Evolutionary conservation across 2,329 filamentous ascomycete genomes (phyloP).

Genomic region (Xenosphaeropsis pyriputrescens): DNA sequence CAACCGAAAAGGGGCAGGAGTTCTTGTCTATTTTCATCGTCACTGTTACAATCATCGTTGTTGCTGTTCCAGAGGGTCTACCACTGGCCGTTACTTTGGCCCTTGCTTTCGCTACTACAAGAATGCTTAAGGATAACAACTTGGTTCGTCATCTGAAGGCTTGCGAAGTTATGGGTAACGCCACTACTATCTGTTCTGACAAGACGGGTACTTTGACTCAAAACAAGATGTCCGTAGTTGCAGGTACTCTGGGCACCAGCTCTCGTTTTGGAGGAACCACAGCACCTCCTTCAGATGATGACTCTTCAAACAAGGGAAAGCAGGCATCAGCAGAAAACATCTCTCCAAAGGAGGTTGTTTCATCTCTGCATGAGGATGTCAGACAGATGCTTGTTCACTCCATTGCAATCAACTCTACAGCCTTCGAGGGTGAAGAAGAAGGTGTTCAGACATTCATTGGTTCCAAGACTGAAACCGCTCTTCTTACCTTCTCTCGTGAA

Average conservation of each 20-base stretch:
- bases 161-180: conserved; percentile 60
- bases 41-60: conserved; percentile 51
- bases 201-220: conserved; percentile 65
- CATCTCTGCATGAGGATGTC: conserved; percentile 11
- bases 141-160: conserved; percentile 52
- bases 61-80: conserved; percentile 53
- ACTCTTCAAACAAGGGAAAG: conserved; percentile 6
- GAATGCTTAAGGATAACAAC: conserved; percentile 57
- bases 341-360: conserved; percentile 14
- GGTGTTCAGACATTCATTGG: conserved; percentile 49
- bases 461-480: conserved; percentile 64
- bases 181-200: conserved; percentile 65
- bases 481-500: conserved; percentile 54
- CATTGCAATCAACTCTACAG: conserved; percentile 53
- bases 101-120: conserved; percentile 50
- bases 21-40: conserved; percentile 50
- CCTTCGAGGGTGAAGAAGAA: conserved; percentile 50
- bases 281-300: conserved; percentile 10
- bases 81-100: conserved; percentile 55
- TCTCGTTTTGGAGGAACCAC: conserved; percentile 19
- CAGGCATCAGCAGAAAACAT: conserved; percentile 12
- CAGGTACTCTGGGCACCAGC: conserved; percentile 48
- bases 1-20: conserved; percentile 42
- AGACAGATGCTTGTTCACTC: conserved; percentile 40
- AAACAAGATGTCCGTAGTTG: conserved; percentile 65